These are phyloP conservation scores for Nannochloropsis gaditana DNA, from an alignment of 108 stramenopile species.

Conservation along the genomic window DNA sequence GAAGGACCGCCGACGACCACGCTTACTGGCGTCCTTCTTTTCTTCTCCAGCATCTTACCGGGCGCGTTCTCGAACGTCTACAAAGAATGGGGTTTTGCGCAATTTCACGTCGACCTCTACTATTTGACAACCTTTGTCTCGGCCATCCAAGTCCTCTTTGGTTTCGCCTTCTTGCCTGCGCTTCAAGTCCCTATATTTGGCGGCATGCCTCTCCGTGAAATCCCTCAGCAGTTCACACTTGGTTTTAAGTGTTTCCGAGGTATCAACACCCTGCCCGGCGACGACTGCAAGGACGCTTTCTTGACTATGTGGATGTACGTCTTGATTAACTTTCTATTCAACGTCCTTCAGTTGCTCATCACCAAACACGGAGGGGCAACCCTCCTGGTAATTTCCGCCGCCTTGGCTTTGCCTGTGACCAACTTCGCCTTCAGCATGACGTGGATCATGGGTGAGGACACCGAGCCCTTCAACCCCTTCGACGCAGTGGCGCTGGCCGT, in stretches of 20 bases:
- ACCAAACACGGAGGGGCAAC: conserved; percentile 40
- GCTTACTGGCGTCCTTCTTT: conserved; percentile 20
- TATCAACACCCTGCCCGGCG: neutral
- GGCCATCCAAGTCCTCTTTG: conserved; percentile 28
- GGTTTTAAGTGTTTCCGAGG: conserved; percentile 32
- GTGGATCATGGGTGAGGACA: conserved; percentile 39
- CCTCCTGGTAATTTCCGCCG: conserved; percentile 27
- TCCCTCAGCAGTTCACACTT: conserved; percentile 21
- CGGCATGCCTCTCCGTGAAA: conserved; percentile 21
- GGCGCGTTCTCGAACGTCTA: conserved; percentile 39
- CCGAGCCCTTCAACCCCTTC: conserved; percentile 30
- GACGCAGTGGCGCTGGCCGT: conserved; percentile 27
- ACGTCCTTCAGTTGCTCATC: conserved; percentile 30
- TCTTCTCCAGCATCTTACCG: conserved; percentile 23
- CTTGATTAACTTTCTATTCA: conserved; percentile 29
- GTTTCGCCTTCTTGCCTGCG: conserved; percentile 38
- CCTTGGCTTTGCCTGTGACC: conserved; percentile 34
- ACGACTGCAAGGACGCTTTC: conserved; percentile 32
- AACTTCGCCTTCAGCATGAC: conserved; percentile 33
- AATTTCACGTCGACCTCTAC: conserved; percentile 30
- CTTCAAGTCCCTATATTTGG: conserved; percentile 32
- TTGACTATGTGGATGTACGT: conserved; percentile 29
- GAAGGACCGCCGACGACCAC: neutral
- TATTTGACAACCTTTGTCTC: conserved; percentile 27
- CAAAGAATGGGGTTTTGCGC: conserved; percentile 34